A percentile compares a stretch with the other conserved stretches of the same genome.
Evolutionary conservation across 805 yeast species (phyloP).

Genomic region (Candida ulmi): DNA sequence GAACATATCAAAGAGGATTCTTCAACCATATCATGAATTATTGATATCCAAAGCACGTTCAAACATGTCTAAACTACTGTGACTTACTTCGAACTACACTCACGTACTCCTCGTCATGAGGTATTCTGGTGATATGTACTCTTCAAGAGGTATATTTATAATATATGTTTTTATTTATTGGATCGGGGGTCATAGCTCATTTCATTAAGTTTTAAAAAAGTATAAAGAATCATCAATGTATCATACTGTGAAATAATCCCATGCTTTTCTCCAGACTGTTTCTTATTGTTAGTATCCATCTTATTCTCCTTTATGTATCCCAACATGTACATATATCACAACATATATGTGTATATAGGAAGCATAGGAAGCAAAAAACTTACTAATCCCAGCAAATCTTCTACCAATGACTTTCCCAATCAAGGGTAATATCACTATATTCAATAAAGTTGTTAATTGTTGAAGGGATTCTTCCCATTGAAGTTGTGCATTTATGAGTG

Average conservation of each 20-base stretch:
- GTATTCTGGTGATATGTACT: no score
- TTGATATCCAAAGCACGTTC: slow-evolving; percentile 7
- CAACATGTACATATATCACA: no score
- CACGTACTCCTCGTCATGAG: no score
- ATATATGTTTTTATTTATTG: no score
- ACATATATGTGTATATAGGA: no score
- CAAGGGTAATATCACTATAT: slow-evolving; percentile 57
- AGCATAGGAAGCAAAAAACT: slow-evolving; percentile 2
- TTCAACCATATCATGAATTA: slow-evolving; percentile 18
- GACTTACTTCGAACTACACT: no score
- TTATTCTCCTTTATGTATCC: no score
- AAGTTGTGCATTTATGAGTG: slow-evolving; percentile 45
- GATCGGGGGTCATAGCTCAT: no score
- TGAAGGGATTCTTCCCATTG: slow-evolving; percentile 70
- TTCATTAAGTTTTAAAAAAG: no score
- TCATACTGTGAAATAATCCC: slow-evolving; percentile 16
- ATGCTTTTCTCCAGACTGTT: slow-evolving; percentile 17
- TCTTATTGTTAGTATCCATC: slow-evolving; percentile 7
- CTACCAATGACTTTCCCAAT: slow-evolving; percentile 67
- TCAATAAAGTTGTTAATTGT: slow-evolving; percentile 53
- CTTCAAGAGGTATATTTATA: no score
- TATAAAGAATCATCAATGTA: no score
- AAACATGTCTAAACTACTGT: neutral
- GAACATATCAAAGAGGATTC: slow-evolving; percentile 14
- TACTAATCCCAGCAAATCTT: slow-evolving; percentile 37